Evolutionary conservation across 345 rosid genomes (phyloP).

Genomic region (Dimocarpus longan): DNA sequence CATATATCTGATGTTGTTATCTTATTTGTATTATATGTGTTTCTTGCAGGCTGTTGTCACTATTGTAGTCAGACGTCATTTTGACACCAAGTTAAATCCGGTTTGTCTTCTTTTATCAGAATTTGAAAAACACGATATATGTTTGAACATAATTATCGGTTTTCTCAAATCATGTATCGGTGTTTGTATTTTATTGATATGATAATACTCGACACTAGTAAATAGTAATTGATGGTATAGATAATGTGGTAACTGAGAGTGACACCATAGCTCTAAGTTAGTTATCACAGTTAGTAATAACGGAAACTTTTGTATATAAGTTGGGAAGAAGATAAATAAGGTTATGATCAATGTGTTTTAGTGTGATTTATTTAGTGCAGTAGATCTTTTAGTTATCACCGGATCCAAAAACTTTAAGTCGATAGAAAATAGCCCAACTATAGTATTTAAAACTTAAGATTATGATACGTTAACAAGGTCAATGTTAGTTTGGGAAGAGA

Average conservation of each 20-base stretch:
- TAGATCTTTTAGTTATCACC: too few relatives aligned
- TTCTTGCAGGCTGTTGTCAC: slow-evolving; percentile 86
- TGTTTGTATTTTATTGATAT: not conserved
- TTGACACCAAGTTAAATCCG: slow-evolving; percentile 56
- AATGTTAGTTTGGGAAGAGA: not conserved
- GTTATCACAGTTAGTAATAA: not conserved
- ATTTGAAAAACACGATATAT: not conserved
- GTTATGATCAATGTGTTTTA: not conserved
- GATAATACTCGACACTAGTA: not conserved
- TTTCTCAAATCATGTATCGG: too few relatives aligned
- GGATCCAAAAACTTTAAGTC: too few relatives aligned
- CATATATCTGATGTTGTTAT: not conserved
- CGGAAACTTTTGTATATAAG: not conserved
- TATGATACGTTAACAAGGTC: not conserved
- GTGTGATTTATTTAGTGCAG: not conserved
- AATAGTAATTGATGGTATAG: not conserved
- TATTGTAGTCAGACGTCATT: slow-evolving; percentile 69
- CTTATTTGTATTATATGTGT: slow-evolving; percentile 5
- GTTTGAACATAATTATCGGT: not conserved
- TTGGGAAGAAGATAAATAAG: not conserved
- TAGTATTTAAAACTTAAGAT: too few relatives aligned
- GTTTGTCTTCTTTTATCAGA: slow-evolving; percentile 44
- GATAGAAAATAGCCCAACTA: too few relatives aligned
- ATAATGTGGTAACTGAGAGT: not conserved
- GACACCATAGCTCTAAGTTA: not conserved